A percentile compares a stretch with the other conserved stretches of the same genome.
These are phyloP conservation scores for Moesziomyces sp. DNA, from an alignment of 1,284 basidiomycete species.

Conservation along the genomic window DNA sequence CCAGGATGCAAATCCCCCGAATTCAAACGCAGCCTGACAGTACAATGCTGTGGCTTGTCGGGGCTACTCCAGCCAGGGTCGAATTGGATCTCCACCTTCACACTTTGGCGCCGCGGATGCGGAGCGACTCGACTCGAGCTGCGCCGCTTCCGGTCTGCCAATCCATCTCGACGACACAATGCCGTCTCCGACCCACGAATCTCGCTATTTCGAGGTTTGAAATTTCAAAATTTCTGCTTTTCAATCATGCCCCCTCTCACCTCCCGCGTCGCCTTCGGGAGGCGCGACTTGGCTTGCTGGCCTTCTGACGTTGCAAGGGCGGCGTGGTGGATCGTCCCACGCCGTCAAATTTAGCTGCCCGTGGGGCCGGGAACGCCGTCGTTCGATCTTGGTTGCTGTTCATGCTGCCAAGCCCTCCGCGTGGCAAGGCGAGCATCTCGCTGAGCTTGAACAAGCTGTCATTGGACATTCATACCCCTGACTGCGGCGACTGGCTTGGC, in stretches of 20 bases:
- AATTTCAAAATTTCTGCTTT: background rate
- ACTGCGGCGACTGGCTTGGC: too few relatives aligned
- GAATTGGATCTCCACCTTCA: background rate
- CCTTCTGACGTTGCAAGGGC: background rate
- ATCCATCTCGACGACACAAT: background rate
- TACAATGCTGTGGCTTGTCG: background rate
- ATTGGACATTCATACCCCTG: too few relatives aligned
- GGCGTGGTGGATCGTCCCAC: conserved; percentile 7
- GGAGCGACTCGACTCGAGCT: background rate
- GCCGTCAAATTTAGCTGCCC: conserved; percentile 12
- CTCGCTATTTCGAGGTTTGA: too few relatives aligned
- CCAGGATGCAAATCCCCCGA: background rate
- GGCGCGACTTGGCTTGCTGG: background rate
- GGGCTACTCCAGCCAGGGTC: background rate
- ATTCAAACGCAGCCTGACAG: background rate
- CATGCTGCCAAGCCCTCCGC: background rate
- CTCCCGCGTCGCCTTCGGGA: too few relatives aligned
- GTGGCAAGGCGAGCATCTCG: too few relatives aligned
- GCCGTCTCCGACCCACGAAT: too few relatives aligned
- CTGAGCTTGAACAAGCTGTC: too few relatives aligned
- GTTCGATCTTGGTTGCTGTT: background rate
- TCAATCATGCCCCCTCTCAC: too few relatives aligned
- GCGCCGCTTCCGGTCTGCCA: background rate
- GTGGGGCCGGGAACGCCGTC: conserved; percentile 2
- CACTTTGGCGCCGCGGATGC: background rate